phyloP scores from a whole-genome alignment of 2,329 filamentous ascomycete species.

The Ophiocordyceps unilateralis region DNA sequence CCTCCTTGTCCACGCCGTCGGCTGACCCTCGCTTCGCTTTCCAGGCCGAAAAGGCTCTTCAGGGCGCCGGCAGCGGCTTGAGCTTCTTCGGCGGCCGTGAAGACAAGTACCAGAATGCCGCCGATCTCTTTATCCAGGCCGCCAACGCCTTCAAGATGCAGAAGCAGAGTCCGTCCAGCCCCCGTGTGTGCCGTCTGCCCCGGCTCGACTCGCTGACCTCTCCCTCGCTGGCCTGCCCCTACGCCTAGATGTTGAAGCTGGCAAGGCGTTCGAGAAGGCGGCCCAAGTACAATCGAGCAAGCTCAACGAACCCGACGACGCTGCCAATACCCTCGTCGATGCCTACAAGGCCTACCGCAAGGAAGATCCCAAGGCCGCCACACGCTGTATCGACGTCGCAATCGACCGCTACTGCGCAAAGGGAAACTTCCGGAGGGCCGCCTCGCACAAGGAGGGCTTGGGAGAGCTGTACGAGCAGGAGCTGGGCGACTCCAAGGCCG shows the following conservation, averaged over 20 bases:
- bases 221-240: no score
- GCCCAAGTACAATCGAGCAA: slow-evolving; percentile 65
- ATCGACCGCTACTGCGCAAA: slow-evolving; percentile 76
- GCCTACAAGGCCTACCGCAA: slow-evolving; percentile 93
- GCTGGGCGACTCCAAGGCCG: slow-evolving; percentile 58
- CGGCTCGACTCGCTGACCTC: background rate
- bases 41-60: slow-evolving; percentile 73
- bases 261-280: slow-evolving; percentile 70
- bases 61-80: slow-evolving; percentile 64
- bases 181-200: no score
- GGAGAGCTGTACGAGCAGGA: slow-evolving; percentile 77
- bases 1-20: slow-evolving; percentile 1
- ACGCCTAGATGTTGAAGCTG: slow-evolving; percentile 59
- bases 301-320: slow-evolving; percentile 82
- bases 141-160: slow-evolving; percentile 85
- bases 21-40: slow-evolving; percentile 2
- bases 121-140: slow-evolving; percentile 73
- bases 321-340: slow-evolving; percentile 72
- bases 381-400: slow-evolving; percentile 59
- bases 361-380: slow-evolving; percentile 67
- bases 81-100: slow-evolving; percentile 73
- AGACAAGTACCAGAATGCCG: slow-evolving; percentile 81
- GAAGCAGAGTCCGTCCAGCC: slow-evolving; percentile 49
- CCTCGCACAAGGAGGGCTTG: slow-evolving; percentile 76
- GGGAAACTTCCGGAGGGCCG: slow-evolving; percentile 81